These are phyloP conservation scores for Boletus tomentosulus DNA, from an alignment of 768 basidiomycete species.

Conservation along the genomic window DNA sequence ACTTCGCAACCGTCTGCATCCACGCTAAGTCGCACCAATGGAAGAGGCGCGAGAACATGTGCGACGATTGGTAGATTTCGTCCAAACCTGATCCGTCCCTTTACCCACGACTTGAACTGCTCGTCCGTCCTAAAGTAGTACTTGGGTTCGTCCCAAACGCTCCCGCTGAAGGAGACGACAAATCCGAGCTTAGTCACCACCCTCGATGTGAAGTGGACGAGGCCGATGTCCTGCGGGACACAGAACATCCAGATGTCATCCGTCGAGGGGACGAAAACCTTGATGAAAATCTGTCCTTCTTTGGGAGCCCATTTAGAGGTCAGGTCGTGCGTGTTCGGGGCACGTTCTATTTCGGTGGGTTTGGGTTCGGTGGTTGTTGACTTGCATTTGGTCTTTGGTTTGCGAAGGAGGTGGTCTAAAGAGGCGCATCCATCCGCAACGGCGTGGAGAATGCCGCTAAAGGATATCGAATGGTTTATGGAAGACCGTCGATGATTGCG, in stretches of 20 bases:
- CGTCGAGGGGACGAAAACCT: slow-evolving; percentile 37
- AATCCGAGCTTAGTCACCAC: slow-evolving; percentile 37
- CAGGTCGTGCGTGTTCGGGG: neutral
- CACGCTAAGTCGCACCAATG: slow-evolving; percentile 17
- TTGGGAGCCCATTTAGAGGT: slow-evolving; percentile 30
- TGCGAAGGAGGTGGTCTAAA: slow-evolving; percentile 19
- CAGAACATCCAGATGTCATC: slow-evolving; percentile 39
- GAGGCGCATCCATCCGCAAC: slow-evolving; percentile 14
- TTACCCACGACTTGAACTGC: slow-evolving; percentile 34
- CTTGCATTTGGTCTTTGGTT: slow-evolving; percentile 5
- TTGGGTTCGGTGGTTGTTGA: neutral
- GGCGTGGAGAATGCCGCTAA: slow-evolving; percentile 11
- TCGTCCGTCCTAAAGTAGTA: slow-evolving; percentile 31
- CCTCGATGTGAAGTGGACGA: slow-evolving; percentile 29
- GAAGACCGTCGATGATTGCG: slow-evolving; percentile 10
- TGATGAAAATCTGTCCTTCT: slow-evolving; percentile 35
- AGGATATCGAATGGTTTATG: slow-evolving; percentile 13
- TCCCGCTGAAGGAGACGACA: slow-evolving; percentile 31
- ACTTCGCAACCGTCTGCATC: slow-evolving; percentile 18
- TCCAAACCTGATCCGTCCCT: slow-evolving; percentile 29
- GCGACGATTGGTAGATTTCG: slow-evolving; percentile 35
- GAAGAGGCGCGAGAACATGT: slow-evolving; percentile 17
- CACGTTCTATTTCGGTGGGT: neutral
- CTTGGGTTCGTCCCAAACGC: slow-evolving; percentile 25
- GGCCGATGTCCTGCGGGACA: slow-evolving; percentile 29